phyloP scores from a whole-genome alignment of 1,139 yeast species.

The Candida sp. region DNA sequence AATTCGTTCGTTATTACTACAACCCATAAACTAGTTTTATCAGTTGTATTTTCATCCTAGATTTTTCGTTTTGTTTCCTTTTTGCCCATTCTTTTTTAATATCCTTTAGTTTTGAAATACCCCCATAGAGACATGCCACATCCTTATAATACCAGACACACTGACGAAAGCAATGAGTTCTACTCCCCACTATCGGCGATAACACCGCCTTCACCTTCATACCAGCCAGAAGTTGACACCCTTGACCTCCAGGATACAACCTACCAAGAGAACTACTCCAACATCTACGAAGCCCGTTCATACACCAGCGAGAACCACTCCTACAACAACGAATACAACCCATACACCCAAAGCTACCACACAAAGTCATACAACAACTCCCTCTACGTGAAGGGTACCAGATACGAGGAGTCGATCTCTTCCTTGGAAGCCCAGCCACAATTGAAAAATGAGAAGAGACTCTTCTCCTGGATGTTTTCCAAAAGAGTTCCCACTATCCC shows the following conservation, averaged over 20 bases:
- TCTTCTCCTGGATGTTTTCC: constrained; percentile 37
- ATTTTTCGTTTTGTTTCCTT: not conserved
- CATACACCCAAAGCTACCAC: not conserved
- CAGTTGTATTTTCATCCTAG: not conserved
- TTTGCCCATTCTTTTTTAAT: not conserved
- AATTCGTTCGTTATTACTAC: not conserved
- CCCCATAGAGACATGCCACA: not conserved
- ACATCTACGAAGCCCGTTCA: not conserved
- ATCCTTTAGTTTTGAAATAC: not conserved
- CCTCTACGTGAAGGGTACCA: not conserved
- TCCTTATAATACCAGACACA: not conserved
- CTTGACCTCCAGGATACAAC: not conserved
- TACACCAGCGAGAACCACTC: not conserved
- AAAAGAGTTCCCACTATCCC: constrained; percentile 40
- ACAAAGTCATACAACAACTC: not conserved
- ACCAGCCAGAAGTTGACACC: not conserved
- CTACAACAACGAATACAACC: not conserved
- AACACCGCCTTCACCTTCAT: not conserved
- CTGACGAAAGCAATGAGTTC: not conserved
- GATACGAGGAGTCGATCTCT: not conserved
- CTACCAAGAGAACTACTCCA: not conserved
- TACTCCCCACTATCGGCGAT: not conserved
- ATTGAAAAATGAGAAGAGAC: constrained; percentile 31
- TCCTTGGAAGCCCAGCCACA: constrained; percentile 13
- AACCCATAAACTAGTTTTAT: not conserved